Evolutionary conservation across 345 rosid genomes (phyloP), one percentile per base, ranked within the genome.

Genomic region (Eutrema japonicum): DNA sequence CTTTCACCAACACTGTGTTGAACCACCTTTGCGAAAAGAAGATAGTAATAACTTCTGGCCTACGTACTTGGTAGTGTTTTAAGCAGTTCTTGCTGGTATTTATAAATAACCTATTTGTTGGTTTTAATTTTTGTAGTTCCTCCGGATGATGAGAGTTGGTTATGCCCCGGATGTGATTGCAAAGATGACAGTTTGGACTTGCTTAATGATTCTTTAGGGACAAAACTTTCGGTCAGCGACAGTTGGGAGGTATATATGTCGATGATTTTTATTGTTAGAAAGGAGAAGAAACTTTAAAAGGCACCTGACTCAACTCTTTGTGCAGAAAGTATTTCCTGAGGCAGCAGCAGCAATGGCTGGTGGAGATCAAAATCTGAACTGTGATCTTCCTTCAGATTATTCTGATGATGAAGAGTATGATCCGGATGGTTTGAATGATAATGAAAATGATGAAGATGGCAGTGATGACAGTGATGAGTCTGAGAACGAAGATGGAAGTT

Each of bases 151-250:
- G 94, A 92, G 81, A 85, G 91, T 81, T 95, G 99, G 99, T 80
- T 92, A 75, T 95, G 99, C 81, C 98, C 98, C 13, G 94, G 84
- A 66, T 95, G 99, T 66, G 87, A 86, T 80, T 95, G 99, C 88
- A 95, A 89, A 83, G 83, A 81, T 72, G 87, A 87, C 78, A 84
- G 92, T 79, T 79, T 89, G n/a, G 89, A 80, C 62, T 57, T 89
- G 80, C 86, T 95, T 54, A 95, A 95, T 81, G 86, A 86, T 22
- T 87, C 87, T 43, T 88, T 79, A 76, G 97, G 91, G 78, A 86
- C 96, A 64, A 81, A 81, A 54, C 75, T 89, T 62, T 80, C 83
- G 40, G 65, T 95, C 69, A 75, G 70, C 35, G 88, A 89, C 78
- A 82, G 76, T 69, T 92, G 99, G 97, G 90, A 95, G 98, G 98